A percentile compares a stretch with the other conserved stretches of the same genome.
Evolutionary conservation across 176 grass and related monocot species (phyloP).

Genomic region (Tuctoria greenei): DNA sequence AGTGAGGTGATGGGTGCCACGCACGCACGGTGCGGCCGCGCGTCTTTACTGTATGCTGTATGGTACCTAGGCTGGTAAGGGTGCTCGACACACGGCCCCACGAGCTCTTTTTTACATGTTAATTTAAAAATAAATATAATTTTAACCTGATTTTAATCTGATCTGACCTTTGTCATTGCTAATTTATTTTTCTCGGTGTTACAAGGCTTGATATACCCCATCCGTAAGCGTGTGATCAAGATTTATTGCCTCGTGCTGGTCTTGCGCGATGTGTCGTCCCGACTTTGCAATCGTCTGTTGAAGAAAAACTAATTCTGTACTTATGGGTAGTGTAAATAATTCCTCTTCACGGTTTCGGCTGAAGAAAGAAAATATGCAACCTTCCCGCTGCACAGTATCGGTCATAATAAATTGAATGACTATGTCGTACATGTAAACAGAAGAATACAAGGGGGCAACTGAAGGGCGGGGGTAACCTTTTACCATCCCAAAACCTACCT

Average conservation of each 20-base stretch:
- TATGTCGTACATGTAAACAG: constrained; percentile 42
- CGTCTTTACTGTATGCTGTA: no score
- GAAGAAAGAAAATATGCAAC: constrained; percentile 6
- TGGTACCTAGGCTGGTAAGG: no score
- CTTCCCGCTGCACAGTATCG: constrained; percentile 27
- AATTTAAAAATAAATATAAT: no score
- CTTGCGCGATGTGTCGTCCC: not conserved
- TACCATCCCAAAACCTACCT: constrained; percentile 43
- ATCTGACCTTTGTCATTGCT: no score
- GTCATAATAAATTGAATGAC: constrained; percentile 42
- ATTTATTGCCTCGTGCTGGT: not conserved
- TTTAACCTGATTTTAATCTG: no score
- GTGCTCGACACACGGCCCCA: no score
- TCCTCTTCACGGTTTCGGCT: not conserved
- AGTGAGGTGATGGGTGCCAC: not conserved
- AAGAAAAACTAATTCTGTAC: no score
- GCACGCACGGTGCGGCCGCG: not conserved
- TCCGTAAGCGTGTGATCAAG: not conserved
- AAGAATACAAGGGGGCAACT: constrained; percentile 38
- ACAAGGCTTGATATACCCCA: no score
- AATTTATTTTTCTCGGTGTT: no score
- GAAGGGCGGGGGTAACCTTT: constrained; percentile 22
- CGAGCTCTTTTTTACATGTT: no score
- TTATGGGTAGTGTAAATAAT: not conserved
- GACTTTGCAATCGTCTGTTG: no score